Base-by-base conservation (phyloP, 169 alveolate genomes). In the Plasmodium fragile region DNA sequence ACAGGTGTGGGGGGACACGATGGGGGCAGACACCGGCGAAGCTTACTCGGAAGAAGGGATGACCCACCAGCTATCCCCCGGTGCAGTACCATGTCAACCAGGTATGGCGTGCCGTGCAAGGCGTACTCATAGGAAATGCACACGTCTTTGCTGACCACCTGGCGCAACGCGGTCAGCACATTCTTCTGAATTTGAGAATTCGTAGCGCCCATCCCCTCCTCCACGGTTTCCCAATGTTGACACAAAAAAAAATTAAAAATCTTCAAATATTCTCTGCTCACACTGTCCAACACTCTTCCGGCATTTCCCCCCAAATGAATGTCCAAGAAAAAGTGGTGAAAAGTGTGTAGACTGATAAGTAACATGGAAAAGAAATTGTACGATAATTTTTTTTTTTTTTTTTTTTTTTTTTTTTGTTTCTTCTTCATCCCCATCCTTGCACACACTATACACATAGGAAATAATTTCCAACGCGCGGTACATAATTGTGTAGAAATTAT, bases 121-220 rank as follows among this genome's bases (percentile, higher is more conserved):
- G 30, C 39, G 53, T 83, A 71, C 71, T 83, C 92, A n/a, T 83
- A 83, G 18, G 5, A 13, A 5, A 83, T 73, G 18, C 55, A 30
- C 6, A 83, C 49, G 13, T 83, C 53, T 22, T 70, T 0, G 13
- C 16, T 7, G 7, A 32, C 25, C 7, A 82, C 28, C 16, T 34
- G 25, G 11, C 72, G 91, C 16, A 36, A 55, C n/a, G 8, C 34
- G 16, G 75, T 41, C 59, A 85, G 7, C 16, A 85, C 93, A 22
- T 77, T 85, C 79, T 41, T 85, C 65, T 85, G 93, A 73, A 85
- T 85, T 8, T 85, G 71, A 16, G 93, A 85, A 11, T 73, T 75
- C 1, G 93, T 85, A 1, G 93, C 69, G n/a, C 43, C 18, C 11
- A 53, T 28, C 30, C 28, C 71, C 39, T 36, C 30, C 8, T 0